Conservation (phyloP, 164 flowering plant species). For the Buxus sempervirens region DNA sequence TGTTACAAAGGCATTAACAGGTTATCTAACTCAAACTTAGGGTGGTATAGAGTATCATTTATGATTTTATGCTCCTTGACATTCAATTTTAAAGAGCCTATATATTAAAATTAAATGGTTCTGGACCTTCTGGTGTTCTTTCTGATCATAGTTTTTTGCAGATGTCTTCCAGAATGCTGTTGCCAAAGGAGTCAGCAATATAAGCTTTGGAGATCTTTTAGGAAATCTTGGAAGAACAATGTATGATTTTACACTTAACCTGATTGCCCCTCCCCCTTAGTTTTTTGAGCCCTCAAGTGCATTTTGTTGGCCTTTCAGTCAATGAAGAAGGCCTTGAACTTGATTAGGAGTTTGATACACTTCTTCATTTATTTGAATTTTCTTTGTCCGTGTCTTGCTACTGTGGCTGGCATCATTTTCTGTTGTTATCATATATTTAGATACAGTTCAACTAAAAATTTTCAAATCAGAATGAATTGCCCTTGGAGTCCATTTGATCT, state of each 20-base stretch:
- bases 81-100: not conserved
- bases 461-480: no score
- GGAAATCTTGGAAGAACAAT: slow-evolving; percentile 90
- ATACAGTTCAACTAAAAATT: not conserved
- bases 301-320: no score
- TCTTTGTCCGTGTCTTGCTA: not conserved
- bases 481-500: no score
- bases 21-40: slow-evolving; percentile 25
- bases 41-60: not conserved
- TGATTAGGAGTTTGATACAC: not conserved
- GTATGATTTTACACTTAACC: slow-evolving; percentile 39
- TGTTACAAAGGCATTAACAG: slow-evolving; percentile 90
- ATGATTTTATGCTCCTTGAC: not conserved
- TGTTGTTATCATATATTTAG: not conserved
- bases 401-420: not conserved
- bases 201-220: slow-evolving; percentile 94
- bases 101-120: no score
- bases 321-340: no score
- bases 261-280: not conserved
- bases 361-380: not conserved
- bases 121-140: slow-evolving; percentile 1
- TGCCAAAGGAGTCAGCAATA: slow-evolving; percentile 73
- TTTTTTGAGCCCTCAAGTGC: no score
- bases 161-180: slow-evolving; percentile 87
- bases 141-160: slow-evolving; percentile 26